Evolutionary conservation across 768 basidiomycete genomes (phyloP).

Genomic region (Collybia sordida): DNA sequence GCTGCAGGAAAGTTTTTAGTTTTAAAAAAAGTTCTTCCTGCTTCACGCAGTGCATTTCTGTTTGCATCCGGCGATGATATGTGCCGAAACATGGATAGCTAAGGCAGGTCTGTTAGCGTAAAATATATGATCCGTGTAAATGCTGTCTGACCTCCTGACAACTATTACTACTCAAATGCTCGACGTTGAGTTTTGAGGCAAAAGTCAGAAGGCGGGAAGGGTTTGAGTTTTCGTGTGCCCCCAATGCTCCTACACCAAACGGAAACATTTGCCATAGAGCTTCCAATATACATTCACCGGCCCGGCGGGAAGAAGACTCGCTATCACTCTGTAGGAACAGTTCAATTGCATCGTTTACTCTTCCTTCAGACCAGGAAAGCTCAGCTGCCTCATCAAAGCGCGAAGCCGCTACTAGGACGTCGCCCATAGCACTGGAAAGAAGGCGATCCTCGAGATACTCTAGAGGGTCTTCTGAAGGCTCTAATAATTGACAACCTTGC

Average conservation of each 20-base stretch:
- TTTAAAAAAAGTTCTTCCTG: slow-evolving; percentile 31
- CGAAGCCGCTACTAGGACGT: slow-evolving; percentile 40
- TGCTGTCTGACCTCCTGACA: background rate
- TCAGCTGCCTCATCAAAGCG: slow-evolving; percentile 50
- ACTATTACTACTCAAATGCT: slow-evolving; percentile 3
- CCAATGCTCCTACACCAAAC: slow-evolving; percentile 27
- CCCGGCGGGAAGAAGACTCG: slow-evolving; percentile 28
- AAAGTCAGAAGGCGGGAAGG: slow-evolving; percentile 21
- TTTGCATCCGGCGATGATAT: slow-evolving; percentile 14
- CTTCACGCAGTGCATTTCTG: slow-evolving; percentile 25
- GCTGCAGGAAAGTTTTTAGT: slow-evolving; percentile 28
- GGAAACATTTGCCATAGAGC: slow-evolving; percentile 46
- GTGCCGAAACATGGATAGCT: slow-evolving; percentile 15
- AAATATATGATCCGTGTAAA: background rate
- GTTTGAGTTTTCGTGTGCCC: slow-evolving; percentile 5
- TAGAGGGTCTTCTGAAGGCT: slow-evolving; percentile 47
- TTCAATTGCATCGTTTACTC: slow-evolving; percentile 43
- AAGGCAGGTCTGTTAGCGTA: background rate
- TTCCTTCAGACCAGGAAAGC: slow-evolving; percentile 47
- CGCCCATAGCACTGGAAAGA: slow-evolving; percentile 46
- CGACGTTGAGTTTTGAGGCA: slow-evolving; percentile 14
- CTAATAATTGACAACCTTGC: slow-evolving; percentile 47
- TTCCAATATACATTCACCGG: slow-evolving; percentile 36
- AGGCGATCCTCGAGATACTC: slow-evolving; percentile 55
- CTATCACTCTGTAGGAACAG: slow-evolving; percentile 38